Conservation (phyloP, 2,329 filamentous ascomycete species). For the Rugonectria rugulosa region DNA sequence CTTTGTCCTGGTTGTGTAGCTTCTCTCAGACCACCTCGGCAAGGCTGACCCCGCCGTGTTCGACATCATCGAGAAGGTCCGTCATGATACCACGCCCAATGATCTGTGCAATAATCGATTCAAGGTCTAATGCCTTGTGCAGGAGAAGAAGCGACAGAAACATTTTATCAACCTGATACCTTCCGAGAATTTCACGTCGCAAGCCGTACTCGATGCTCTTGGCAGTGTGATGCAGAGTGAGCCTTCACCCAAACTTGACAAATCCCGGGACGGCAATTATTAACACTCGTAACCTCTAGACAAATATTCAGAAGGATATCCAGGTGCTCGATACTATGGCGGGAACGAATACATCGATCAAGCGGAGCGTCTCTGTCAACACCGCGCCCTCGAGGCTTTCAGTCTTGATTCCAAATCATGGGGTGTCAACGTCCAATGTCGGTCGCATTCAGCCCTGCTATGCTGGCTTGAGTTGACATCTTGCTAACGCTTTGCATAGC, state of each 20-base stretch:
- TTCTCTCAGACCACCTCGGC: slow-evolving; percentile 80
- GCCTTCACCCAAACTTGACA: slow-evolving; percentile 33
- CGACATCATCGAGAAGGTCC: slow-evolving; percentile 89
- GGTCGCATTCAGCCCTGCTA: slow-evolving; percentile 39
- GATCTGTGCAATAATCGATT: background rate
- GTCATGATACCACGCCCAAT: slow-evolving; percentile 21
- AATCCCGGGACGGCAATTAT: slow-evolving; percentile 4
- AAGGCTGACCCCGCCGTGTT: slow-evolving; percentile 88
- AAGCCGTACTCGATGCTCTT: slow-evolving; percentile 88
- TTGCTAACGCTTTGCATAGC: slow-evolving; percentile 55
- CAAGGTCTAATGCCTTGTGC: slow-evolving; percentile 4
- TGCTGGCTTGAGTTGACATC: background rate
- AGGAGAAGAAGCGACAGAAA: slow-evolving; percentile 97
- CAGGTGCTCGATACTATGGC: slow-evolving; percentile 94
- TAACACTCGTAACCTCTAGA: slow-evolving; percentile 58
- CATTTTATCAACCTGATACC: slow-evolving; percentile 98
- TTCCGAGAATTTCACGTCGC: slow-evolving; percentile 94
- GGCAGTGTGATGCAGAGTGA: slow-evolving; percentile 95
- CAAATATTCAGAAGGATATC: slow-evolving; percentile 99
- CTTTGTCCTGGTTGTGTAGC: slow-evolving; percentile 55
- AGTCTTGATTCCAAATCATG: slow-evolving; percentile 84
- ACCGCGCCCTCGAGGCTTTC: slow-evolving; percentile 88
- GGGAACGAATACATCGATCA: slow-evolving; percentile 97
- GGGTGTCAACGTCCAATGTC: slow-evolving; percentile 96
- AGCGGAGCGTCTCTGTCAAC: slow-evolving; percentile 87